Evolutionary conservation across 176 grass and related monocot genomes (phyloP), one percentile per base, ranked within the genome.

Genomic region (Saccharum officinarum): DNA sequence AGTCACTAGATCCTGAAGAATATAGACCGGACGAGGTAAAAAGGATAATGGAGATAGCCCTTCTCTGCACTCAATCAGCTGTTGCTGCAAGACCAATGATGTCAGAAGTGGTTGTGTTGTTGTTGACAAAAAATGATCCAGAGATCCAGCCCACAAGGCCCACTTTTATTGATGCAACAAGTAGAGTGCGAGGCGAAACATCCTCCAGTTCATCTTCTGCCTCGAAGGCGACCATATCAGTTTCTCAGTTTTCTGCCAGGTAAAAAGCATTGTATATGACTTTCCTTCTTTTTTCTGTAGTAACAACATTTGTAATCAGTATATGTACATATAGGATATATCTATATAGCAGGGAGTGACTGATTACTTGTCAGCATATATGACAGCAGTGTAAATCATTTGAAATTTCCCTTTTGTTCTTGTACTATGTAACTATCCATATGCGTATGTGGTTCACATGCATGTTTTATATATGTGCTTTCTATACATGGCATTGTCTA

Each of bases 11-110:
- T 80, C 90, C 80, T 59, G 78, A 61, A 78, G 92, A 97, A 83
- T 91, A 89, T 80, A 82, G 46, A 6, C 46, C 67, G 3, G 83
- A 91, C 38, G 92, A 97, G 81, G 64, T 94, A 55, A 87, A 91
- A 63, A 92, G 20, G 75, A 73, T 83, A 68, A 89, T 94, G 20
- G 73, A 94, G 64, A 87, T 97, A 69, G 95, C 95, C 34, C 88
- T 94, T 67, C 79, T 97, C 55, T 97, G 95, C 90, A 91, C 95
- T 74, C 95, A 97, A 54, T 91, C 88, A 49, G 87, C 84, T 1
- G 92, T 91, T 45, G 57, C 88, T 39, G 91, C 92, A 72, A 88
- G 92, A 39, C 92, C 88, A 50, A 94, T 91, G 22, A 97, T 97
- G 95, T 92, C 92, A 57, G 90, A 91, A 63, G 88, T 92, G 47